Conservation (phyloP, 1,139 yeast species). For the Sugiyamaella novakii region DNA sequence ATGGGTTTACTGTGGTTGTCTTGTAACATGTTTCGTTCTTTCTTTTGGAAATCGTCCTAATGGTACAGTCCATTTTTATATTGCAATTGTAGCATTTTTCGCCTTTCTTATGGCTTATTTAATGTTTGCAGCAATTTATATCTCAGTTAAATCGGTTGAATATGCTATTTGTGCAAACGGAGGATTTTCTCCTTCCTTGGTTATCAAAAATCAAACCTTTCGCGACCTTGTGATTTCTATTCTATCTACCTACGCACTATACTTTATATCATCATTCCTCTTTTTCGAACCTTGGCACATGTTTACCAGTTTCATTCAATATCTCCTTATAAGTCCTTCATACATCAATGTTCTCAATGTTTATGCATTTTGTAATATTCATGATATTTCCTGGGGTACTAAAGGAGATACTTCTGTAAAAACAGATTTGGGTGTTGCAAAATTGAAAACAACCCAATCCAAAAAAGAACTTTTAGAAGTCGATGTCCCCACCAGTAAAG, state of each 20-base stretch:
- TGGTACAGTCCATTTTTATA: conserved; percentile 82
- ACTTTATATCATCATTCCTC: conserved; percentile 71
- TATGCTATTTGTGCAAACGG: conserved; percentile 46
- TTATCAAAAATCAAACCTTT: conserved; percentile 65
- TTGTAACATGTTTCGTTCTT: conserved; percentile 87
- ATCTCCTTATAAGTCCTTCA: conserved; percentile 69
- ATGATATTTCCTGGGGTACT: conserved; percentile 88
- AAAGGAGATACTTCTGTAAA: conserved; percentile 66
- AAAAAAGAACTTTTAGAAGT: conserved; percentile 55
- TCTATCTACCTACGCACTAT: conserved; percentile 79
- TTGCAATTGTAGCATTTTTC: conserved; percentile 83
- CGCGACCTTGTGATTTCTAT: conserved; percentile 87
- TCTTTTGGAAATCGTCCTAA: conserved; percentile 94
- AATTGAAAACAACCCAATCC: conserved; percentile 48
- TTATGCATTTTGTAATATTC: conserved; percentile 82
- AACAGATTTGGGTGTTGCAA: conserved; percentile 70
- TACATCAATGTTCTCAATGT: conserved; percentile 78
- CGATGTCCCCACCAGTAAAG: conserved; percentile 63
- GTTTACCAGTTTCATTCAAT: conserved; percentile 72
- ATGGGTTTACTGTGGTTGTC: conserved; percentile 85
- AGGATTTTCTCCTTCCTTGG: conserved; percentile 49
- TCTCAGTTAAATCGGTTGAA: conserved; percentile 74
- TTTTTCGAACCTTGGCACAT: conserved; percentile 81
- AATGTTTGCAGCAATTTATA: conserved; percentile 83
- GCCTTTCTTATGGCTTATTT: conserved; percentile 91